Evolutionary conservation across 345 rosid species (phyloP).

Genomic region (Clausena lansium): DNA sequence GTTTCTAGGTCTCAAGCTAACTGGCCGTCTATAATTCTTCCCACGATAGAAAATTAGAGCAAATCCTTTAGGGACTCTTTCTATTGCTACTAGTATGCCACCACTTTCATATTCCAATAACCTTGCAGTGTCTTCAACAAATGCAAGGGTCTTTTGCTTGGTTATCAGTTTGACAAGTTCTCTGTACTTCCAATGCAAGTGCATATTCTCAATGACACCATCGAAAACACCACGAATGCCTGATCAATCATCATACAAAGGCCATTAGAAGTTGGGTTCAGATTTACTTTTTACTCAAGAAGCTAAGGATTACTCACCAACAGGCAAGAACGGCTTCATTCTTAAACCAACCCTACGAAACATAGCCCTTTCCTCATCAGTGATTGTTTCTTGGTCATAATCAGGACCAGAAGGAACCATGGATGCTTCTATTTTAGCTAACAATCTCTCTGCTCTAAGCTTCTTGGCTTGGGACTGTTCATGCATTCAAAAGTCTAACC

Average conservation of each 20-base stretch:
- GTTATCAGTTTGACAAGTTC: slow-evolving; percentile 95
- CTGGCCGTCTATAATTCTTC: slow-evolving; percentile 85
- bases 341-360: slow-evolving; percentile 89
- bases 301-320: slow-evolving; percentile 54
- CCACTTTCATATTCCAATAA: slow-evolving; percentile 93
- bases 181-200: slow-evolving; percentile 98
- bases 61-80: slow-evolving; percentile 91
- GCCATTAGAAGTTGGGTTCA: slow-evolving; percentile 19
- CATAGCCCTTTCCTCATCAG: slow-evolving; percentile 91
- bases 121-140: slow-evolving; percentile 93
- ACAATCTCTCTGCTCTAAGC: slow-evolving; percentile 78
- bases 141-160: slow-evolving; percentile 85
- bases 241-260: slow-evolving; percentile 26
- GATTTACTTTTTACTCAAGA: neutral
- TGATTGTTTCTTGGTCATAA: slow-evolving; percentile 93
- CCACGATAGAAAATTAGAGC: slow-evolving; percentile 91
- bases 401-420: slow-evolving; percentile 96
- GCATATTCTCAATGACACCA: slow-evolving; percentile 98
- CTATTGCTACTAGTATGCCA: slow-evolving; percentile 92
- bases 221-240: slow-evolving; percentile 99
- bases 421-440: slow-evolving; percentile 89
- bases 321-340: slow-evolving; percentile 91
- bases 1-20: slow-evolving; percentile 89
- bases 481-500: slow-evolving; percentile 17
- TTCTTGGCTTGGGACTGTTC: slow-evolving; percentile 85